Conservation (phyloP, 2,329 filamentous ascomycete genomes). For the Fusarium sp. region DNA sequence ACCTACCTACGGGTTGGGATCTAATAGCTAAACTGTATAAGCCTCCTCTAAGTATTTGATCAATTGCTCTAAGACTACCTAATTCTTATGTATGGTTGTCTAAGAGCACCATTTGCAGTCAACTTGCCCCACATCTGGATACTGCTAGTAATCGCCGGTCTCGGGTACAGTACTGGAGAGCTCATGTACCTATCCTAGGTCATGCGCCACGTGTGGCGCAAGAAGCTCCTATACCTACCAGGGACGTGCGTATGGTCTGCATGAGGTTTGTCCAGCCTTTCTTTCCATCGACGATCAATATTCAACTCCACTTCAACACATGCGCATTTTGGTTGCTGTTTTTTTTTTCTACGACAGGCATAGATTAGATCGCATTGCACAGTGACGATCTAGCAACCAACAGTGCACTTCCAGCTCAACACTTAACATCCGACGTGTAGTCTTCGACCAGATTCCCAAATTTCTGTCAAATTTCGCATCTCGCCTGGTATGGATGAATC, state of each 20-base stretch:
- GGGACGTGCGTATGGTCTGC: slow-evolving; percentile 24
- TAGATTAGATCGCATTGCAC: slow-evolving; percentile 2
- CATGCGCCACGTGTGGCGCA: slow-evolving; percentile 36
- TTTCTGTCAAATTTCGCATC: slow-evolving; percentile 6
- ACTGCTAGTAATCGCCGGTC: slow-evolving; percentile 19
- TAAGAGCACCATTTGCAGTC: not conserved
- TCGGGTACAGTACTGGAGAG: not conserved
- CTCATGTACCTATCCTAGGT: not conserved
- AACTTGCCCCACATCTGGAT: not conserved
- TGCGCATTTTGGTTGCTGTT: slow-evolving; percentile 28
- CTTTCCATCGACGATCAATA: slow-evolving; percentile 22
- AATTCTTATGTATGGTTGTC: not conserved
- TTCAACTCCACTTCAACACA: slow-evolving; percentile 38
- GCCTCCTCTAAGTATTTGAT: too few relatives aligned
- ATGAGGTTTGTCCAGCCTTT: slow-evolving; percentile 28
- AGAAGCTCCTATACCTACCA: slow-evolving; percentile 3
- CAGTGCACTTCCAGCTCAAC: not conserved
- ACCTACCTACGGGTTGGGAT: not conserved
- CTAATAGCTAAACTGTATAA: not conserved
- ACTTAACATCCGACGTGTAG: not conserved
- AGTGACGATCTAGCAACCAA: not conserved
- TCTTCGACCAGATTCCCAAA: not conserved
- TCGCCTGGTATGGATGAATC: slow-evolving; percentile 73
- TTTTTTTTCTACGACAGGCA: slow-evolving; percentile 13
- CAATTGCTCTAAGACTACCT: not conserved